phyloP scores from a whole-genome alignment of 106 monocot species.

The Allium cepa region DNA sequence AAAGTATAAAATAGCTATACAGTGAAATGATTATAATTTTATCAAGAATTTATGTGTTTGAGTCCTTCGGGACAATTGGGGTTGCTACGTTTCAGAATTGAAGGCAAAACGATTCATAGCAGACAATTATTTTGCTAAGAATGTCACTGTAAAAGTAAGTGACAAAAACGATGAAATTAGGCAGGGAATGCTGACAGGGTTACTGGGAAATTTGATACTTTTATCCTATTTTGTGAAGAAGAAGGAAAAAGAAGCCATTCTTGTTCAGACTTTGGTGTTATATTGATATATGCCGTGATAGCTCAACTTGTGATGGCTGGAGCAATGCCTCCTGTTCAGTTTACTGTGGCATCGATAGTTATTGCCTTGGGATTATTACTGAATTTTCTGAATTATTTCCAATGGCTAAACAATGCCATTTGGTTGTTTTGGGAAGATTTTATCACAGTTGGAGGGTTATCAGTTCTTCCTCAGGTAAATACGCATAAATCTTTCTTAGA shows the following conservation, averaged over 20 bases:
- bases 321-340: conserved; percentile 62
- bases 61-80: too few relatives aligned
- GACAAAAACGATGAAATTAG: not conserved
- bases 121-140: too few relatives aligned
- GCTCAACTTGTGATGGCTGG: conserved; percentile 69
- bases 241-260: conserved; percentile 76
- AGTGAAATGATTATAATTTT: too few relatives aligned
- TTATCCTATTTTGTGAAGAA: conserved; percentile 96
- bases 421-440: conserved; percentile 92
- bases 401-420: conserved; percentile 33
- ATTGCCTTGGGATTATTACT: conserved; percentile 55
- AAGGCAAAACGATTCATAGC: too few relatives aligned
- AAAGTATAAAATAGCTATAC: too few relatives aligned
- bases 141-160: not conserved
- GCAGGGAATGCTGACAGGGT: conserved; percentile 85
- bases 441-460: conserved; percentile 72
- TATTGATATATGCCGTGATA: conserved; percentile 78
- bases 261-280: conserved; percentile 77
- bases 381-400: conserved; percentile 80
- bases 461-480: conserved; percentile 83
- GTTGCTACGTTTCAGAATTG: too few relatives aligned
- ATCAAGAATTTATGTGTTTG: too few relatives aligned
- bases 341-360: conserved; percentile 42
- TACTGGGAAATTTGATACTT: conserved; percentile 76
- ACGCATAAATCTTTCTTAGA: not conserved